phyloP scores from a whole-genome alignment of 495 filamentous ascomycete species.

The Platismatia glauca region DNA sequence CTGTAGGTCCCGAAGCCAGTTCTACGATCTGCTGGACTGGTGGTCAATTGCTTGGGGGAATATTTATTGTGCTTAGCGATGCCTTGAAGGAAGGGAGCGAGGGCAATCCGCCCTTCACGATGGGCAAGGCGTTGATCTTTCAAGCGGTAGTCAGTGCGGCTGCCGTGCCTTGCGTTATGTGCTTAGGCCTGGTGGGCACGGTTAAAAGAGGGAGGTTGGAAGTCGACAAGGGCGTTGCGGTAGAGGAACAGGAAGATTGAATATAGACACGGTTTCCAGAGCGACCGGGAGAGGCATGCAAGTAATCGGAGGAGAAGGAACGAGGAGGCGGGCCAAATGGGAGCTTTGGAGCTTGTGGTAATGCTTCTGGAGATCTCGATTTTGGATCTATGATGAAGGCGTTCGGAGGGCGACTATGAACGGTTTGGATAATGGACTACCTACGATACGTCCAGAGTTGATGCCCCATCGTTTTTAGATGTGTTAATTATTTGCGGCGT shows the following conservation, averaged over 20 bases:
- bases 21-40: slow-evolving; percentile 75
- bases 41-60: slow-evolving; percentile 59
- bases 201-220: slow-evolving; percentile 49
- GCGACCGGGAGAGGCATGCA: neutral
- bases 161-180: slow-evolving; percentile 56
- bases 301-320: neutral
- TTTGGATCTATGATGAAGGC: neutral
- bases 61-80: slow-evolving; percentile 77
- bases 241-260: neutral
- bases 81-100: slow-evolving; percentile 55
- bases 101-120: slow-evolving; percentile 54
- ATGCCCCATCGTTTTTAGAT: neutral
- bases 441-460: neutral
- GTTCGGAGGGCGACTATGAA: neutral
- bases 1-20: slow-evolving; percentile 79
- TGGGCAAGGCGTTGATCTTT: slow-evolving; percentile 69
- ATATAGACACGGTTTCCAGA: neutral
- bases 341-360: neutral
- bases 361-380: neutral
- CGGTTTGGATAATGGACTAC: neutral
- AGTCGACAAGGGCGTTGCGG: slow-evolving; percentile 27
- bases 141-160: slow-evolving; percentile 59
- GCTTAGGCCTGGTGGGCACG: slow-evolving; percentile 55
- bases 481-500: neutral
- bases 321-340: neutral